phyloP scores from a whole-genome alignment of 2,329 filamentous ascomycete species.

The Trichophyton equinum region DNA sequence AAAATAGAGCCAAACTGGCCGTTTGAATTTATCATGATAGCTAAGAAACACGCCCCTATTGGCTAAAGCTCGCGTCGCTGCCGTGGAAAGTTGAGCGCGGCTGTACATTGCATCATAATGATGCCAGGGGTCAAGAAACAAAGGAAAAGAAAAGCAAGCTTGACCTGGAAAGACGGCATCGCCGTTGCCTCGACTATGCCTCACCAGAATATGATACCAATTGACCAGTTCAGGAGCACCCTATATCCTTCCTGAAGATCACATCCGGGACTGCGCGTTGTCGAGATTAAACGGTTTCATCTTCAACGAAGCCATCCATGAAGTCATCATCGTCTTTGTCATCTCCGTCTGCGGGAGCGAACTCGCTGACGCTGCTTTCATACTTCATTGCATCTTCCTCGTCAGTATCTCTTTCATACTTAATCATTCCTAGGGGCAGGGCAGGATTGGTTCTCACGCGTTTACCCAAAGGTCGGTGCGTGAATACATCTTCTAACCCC shows the following conservation, averaged over 20 bases:
- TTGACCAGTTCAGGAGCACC: background rate
- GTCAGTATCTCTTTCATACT: slow-evolving; percentile 13
- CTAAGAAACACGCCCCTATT: background rate
- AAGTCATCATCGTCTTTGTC: slow-evolving; percentile 2
- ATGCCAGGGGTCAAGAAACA: background rate
- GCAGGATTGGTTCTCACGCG: slow-evolving; percentile 15
- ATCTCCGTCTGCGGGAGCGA: background rate
- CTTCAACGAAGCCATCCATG: background rate
- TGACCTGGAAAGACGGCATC: background rate
- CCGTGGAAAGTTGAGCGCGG: background rate
- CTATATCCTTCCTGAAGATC: background rate
- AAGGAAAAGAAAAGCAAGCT: background rate
- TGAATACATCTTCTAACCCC: background rate
- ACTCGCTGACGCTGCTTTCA: slow-evolving; percentile 12
- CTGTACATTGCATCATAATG: background rate
- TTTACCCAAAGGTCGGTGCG: slow-evolving; percentile 12
- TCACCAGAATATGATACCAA: background rate
- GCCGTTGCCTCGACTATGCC: background rate
- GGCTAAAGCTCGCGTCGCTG: background rate
- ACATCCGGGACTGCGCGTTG: background rate
- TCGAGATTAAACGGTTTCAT: background rate
- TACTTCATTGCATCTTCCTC: slow-evolving; percentile 10
- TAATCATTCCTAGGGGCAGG: slow-evolving; percentile 14
- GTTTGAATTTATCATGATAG: background rate
- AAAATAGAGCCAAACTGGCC: no score